phyloP scores from a whole-genome alignment of 768 basidiomycete genomes.

The Asterophora parasitica region DNA sequence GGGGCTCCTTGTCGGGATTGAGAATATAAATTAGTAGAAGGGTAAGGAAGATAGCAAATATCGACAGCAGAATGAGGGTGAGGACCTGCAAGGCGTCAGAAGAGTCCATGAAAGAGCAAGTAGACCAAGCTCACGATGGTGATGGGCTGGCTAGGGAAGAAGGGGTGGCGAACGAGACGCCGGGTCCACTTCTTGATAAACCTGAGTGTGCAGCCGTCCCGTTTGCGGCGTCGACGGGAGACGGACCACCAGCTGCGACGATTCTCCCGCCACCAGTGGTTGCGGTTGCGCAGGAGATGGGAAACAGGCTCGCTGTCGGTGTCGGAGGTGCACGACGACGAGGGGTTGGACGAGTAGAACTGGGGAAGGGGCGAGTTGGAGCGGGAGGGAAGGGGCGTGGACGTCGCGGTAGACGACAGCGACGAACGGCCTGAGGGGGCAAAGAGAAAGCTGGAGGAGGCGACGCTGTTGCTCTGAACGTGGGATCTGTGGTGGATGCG shows the following conservation, averaged over 20 bases:
- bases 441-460: slow-evolving; percentile 27
- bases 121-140: slow-evolving; percentile 60
- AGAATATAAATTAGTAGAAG: slow-evolving; percentile 87
- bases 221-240: slow-evolving; percentile 47
- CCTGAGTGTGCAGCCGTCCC: slow-evolving; percentile 43
- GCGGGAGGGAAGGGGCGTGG: slow-evolving; percentile 61
- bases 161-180: slow-evolving; percentile 60
- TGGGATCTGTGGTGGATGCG: slow-evolving; percentile 20
- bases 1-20: slow-evolving; percentile 92
- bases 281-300: slow-evolving; percentile 37
- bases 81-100: slow-evolving; percentile 43
- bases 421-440: slow-evolving; percentile 37
- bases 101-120: slow-evolving; percentile 1
- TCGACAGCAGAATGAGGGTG: slow-evolving; percentile 68
- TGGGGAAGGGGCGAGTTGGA: slow-evolving; percentile 55
- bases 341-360: slow-evolving; percentile 42
- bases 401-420: slow-evolving; percentile 35
- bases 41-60: slow-evolving; percentile 80
- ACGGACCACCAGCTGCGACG: slow-evolving; percentile 55
- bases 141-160: slow-evolving; percentile 75
- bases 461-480: slow-evolving; percentile 15
- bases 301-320: slow-evolving; percentile 56
- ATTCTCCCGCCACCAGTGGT: slow-evolving; percentile 40
- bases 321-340: slow-evolving; percentile 56
- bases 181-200: slow-evolving; percentile 50